These are phyloP conservation scores for Chiua virens DNA, from an alignment of 768 basidiomycete species.

Conservation along the genomic window DNA sequence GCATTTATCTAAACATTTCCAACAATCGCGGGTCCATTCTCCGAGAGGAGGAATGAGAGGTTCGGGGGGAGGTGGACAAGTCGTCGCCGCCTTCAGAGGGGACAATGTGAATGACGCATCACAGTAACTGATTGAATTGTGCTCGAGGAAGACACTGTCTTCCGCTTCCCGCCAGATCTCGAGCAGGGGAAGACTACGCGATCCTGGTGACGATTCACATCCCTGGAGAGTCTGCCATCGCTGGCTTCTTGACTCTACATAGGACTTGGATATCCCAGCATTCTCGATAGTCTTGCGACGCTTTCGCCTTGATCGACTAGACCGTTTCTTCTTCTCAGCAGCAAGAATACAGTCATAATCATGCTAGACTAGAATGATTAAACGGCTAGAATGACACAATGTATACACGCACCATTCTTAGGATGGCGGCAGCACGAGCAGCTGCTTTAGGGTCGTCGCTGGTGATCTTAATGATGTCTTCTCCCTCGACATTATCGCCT, in stretches of 20 bases:
- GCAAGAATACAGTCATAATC: slow-evolving; percentile 77
- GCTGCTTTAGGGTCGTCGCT: slow-evolving; percentile 85
- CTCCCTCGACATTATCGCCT: slow-evolving; percentile 36
- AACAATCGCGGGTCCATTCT: slow-evolving; percentile 73
- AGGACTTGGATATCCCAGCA: slow-evolving; percentile 32
- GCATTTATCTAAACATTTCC: slow-evolving; percentile 78
- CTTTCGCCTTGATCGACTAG: slow-evolving; percentile 34
- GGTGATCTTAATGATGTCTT: slow-evolving; percentile 74
- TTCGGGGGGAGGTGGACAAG: background rate
- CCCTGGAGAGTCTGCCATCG: slow-evolving; percentile 12
- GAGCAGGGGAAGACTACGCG: slow-evolving; percentile 31
- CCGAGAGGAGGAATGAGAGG: slow-evolving; percentile 12
- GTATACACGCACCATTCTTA: slow-evolving; percentile 68
- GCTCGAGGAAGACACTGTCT: slow-evolving; percentile 30
- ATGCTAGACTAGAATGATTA: slow-evolving; percentile 47
- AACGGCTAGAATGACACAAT: background rate
- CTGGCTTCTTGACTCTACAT: slow-evolving; percentile 6
- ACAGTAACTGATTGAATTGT: slow-evolving; percentile 18
- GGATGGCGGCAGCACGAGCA: slow-evolving; percentile 89
- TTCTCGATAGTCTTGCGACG: slow-evolving; percentile 37
- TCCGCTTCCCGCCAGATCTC: slow-evolving; percentile 31
- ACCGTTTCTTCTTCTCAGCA: slow-evolving; percentile 27
- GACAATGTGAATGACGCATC: slow-evolving; percentile 18
- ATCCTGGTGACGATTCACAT: slow-evolving; percentile 27
- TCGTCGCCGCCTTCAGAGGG: slow-evolving; percentile 9